Conservation (phyloP, 2,329 filamentous ascomycete species). For the Phialophora macrospora region DNA sequence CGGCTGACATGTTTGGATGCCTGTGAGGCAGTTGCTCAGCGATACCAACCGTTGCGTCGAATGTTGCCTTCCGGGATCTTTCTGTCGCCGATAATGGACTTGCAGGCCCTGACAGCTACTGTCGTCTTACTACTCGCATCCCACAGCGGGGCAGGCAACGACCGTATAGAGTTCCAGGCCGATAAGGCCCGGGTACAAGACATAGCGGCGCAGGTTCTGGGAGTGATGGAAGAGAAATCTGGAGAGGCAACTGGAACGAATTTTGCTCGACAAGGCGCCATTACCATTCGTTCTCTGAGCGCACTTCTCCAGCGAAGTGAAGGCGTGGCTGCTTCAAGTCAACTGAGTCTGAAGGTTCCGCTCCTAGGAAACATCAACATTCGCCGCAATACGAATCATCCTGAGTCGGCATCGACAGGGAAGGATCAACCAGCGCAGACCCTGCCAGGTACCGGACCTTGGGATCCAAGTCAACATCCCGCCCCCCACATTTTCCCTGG, state of each 20-base stretch:
- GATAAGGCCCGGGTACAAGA: slow-evolving; percentile 21
- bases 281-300: slow-evolving; percentile 27
- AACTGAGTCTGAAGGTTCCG: slow-evolving; percentile 29
- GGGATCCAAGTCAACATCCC: not conserved
- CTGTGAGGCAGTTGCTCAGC: slow-evolving; percentile 25
- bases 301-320: slow-evolving; percentile 21
- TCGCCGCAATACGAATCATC: slow-evolving; percentile 10
- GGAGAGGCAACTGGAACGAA: slow-evolving; percentile 9
- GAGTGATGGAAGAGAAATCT: slow-evolving; percentile 29
- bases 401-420: not conserved
- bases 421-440: slow-evolving; percentile 7
- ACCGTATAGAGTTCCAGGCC: slow-evolving; percentile 1
- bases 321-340: not conserved
- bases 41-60: slow-evolving; percentile 22
- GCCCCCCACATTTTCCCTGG: not conserved
- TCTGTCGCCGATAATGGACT: slow-evolving; percentile 26
- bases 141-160: slow-evolving; percentile 16
- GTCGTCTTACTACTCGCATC: slow-evolving; percentile 29
- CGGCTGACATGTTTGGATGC: slow-evolving; percentile 29
- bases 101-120: slow-evolving; percentile 30
- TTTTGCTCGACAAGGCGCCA: slow-evolving; percentile 25
- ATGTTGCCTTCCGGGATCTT: slow-evolving; percentile 28
- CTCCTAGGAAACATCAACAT: slow-evolving; percentile 29
- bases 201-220: slow-evolving; percentile 18
- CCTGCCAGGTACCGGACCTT: slow-evolving; percentile 1